Evolutionary conservation across 805 yeast species (phyloP).

Genomic region (Priceomyces castillae): DNA sequence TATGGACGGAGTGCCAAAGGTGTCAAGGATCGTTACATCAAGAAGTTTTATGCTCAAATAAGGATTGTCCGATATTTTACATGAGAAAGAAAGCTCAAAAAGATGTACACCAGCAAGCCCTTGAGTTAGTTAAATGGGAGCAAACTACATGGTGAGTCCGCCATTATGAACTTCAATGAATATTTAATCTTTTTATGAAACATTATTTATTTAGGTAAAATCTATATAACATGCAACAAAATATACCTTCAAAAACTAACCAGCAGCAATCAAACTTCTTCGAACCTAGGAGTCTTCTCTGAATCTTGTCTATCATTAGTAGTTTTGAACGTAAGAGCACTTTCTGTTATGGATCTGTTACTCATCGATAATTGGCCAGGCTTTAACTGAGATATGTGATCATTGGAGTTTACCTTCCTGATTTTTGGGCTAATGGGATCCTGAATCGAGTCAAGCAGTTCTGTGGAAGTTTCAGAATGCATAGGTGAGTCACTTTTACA

Average conservation of each 20-base stretch:
- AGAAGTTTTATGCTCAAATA: slow-evolving; percentile 91
- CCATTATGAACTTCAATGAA: not conserved
- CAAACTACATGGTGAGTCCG: slow-evolving; percentile 47
- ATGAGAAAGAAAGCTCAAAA: slow-evolving; percentile 89
- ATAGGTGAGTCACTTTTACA: slow-evolving; percentile 8
- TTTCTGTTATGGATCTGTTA: slow-evolving; percentile 36
- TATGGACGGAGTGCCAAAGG: slow-evolving; percentile 98
- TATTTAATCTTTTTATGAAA: not conserved
- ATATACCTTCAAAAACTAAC: not conserved
- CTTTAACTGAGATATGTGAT: slow-evolving; percentile 17
- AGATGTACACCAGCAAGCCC: slow-evolving; percentile 56
- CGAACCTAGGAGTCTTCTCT: not conserved
- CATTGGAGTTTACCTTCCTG: slow-evolving; percentile 31
- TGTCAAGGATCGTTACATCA: slow-evolving; percentile 96
- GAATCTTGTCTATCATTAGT: not conserved
- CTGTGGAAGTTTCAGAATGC: slow-evolving; percentile 14
- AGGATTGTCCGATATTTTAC: slow-evolving; percentile 96
- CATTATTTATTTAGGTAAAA: not conserved
- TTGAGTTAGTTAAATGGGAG: slow-evolving; percentile 67
- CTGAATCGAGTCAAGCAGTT: slow-evolving; percentile 13
- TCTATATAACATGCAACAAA: not conserved
- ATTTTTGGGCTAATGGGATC: slow-evolving; percentile 19
- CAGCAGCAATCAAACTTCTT: not conserved
- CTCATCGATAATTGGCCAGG: slow-evolving; percentile 31
- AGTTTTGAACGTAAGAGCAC: slow-evolving; percentile 17